phyloP scores from a whole-genome alignment of 371 early-diverging fungal species.

The Lichtheimia ramosa region DNA sequence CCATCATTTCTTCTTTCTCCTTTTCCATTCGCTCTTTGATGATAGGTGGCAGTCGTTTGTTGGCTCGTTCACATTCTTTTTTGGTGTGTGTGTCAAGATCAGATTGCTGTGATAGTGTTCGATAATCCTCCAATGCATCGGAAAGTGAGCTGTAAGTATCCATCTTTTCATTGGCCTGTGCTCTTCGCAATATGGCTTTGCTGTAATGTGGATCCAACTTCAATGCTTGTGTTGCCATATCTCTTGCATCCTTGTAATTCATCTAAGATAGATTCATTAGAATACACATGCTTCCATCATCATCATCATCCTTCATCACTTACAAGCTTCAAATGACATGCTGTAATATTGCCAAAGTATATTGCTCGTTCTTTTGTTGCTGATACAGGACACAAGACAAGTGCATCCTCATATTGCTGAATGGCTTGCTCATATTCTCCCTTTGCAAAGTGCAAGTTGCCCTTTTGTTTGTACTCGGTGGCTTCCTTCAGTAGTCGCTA shows the following conservation, averaged over 20 bases:
- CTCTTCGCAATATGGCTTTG: conserved; percentile 79
- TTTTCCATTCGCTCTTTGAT: conserved; percentile 56
- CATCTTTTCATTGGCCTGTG: conserved; percentile 73
- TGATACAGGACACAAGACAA: conserved; percentile 54
- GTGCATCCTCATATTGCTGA: conserved; percentile 60
- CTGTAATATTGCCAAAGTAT: conserved; percentile 67
- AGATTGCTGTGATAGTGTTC: conserved; percentile 27
- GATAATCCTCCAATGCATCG: conserved; percentile 61
- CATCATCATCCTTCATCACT: neutral
- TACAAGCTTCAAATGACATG: conserved; percentile 67
- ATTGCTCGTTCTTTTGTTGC: conserved; percentile 50
- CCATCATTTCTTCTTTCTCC: conserved; percentile 78
- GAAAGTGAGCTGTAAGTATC: conserved; percentile 50
- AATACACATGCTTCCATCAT: too few relatives aligned
- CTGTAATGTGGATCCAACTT: conserved; percentile 68
- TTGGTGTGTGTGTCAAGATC: conserved; percentile 37
- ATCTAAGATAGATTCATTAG: conserved; percentile 22
- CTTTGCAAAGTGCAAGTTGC: conserved; percentile 55
- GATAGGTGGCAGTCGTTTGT: conserved; percentile 35
- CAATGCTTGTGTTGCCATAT: conserved; percentile 61
- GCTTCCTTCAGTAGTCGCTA: conserved; percentile 46
- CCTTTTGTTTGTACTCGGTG: conserved; percentile 48
- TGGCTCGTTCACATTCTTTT: conserved; percentile 34
- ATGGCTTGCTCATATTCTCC: conserved; percentile 55
- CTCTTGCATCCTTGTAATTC: conserved; percentile 49